Base-by-base conservation (phyloP, 257 asterid genomes). In the Penstemon davidsonii region DNA sequence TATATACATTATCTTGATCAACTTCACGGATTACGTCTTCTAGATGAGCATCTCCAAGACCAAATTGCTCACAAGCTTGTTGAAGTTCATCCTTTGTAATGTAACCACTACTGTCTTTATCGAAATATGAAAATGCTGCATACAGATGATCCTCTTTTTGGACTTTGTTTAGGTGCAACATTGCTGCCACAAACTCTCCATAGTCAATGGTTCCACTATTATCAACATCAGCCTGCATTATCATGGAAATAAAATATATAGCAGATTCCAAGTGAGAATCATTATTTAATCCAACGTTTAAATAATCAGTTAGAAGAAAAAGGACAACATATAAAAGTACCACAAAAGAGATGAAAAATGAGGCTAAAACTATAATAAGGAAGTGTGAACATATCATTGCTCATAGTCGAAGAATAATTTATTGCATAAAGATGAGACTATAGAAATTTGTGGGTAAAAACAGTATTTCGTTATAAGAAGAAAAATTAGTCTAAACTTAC, bases 121-220 rank as follows among this genome's bases (percentile, higher is more conserved):
- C 98, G 4, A 92, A 92, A 56, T 79, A 92, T 9, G 96, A 87
- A 72, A 92, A 92, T 0, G 98, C 98, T 5, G 92, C 93, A 66
- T 37, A 77, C 66, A 87, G 11, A 66, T 89, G 91, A 72, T 85
- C 96, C 67, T 87, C 98, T 73, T 77, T 92, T 68, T 87, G 93
- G 6, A 88, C 84, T 81, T 92, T 87, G 92, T 89, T 92, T 53
- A 88, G 79, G 76, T 87, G 95, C 75, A 92, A 71, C 85, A 90
- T 92, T 76, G 98, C 98, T 15, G 98, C 96, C 15, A 92, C 87
- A 60, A 92, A 92, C 79, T 92, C 98, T 8, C 89, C 84, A 46
- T 92, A 92, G 79, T 89, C 98, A 56, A 92, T 87, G 5, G 95
- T 87, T 47, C 98, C 98, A 44, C 87, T 92, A 68, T 90, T 92